These are phyloP conservation scores for Mesotaenium endlicherianum DNA, from an alignment of 139 green algal genomes.

Conservation along the genomic window DNA sequence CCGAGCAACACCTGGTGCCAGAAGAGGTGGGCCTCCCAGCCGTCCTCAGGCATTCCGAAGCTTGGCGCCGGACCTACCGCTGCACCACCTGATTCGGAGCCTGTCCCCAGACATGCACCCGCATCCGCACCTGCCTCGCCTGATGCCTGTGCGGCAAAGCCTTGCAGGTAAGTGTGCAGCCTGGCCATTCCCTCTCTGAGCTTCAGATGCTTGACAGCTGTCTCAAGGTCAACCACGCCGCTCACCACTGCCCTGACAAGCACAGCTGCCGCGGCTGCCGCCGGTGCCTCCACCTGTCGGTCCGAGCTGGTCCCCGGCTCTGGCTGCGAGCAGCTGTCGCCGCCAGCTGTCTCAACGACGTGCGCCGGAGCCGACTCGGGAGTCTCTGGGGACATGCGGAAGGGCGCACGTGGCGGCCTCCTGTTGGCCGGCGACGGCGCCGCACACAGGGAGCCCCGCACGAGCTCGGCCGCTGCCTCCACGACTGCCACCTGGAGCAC, in stretches of 20 bases:
- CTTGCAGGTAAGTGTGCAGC: too few species aligned
- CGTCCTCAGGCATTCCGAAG: too few species aligned
- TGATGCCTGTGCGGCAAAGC: too few species aligned
- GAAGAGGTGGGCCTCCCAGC: neutral
- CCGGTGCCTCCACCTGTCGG: neutral
- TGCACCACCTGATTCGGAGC: too few species aligned
- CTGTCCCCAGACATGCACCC: too few species aligned
- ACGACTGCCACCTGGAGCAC: conserved; percentile 2
- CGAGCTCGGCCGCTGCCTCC: neutral
- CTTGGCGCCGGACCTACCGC: too few species aligned
- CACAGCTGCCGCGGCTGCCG: neutral
- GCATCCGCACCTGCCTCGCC: too few species aligned
- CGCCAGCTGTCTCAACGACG: too few species aligned
- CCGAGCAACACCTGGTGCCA: neutral
- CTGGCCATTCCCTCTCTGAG: conserved; percentile 24
- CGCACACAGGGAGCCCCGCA: neutral
- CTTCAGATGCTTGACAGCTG: neutral
- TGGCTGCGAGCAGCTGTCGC: too few species aligned
- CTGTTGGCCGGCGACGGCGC: neutral
- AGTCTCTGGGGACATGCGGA: conserved; percentile 17
- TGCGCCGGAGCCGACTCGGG: neutral
- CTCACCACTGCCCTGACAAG: neutral
- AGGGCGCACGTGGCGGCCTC: neutral
- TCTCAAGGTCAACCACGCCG: neutral
- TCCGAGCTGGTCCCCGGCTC: neutral